These are phyloP conservation scores for Botryosphaeria dothidea DNA, from an alignment of 2,329 filamentous ascomycete genomes.

Conservation along the genomic window DNA sequence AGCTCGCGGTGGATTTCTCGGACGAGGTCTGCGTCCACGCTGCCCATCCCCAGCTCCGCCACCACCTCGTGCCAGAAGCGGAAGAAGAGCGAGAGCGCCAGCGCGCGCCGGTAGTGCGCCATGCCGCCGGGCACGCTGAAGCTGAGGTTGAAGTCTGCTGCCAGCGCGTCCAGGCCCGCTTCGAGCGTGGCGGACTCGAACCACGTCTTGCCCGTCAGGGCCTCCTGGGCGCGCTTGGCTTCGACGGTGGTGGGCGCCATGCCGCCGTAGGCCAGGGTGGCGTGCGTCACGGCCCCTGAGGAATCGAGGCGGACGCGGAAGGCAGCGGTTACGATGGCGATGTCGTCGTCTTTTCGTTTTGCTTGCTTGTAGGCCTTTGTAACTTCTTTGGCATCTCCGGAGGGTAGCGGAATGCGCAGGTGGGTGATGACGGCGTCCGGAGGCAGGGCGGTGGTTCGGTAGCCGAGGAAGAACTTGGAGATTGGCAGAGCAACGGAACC, in stretches of 20 bases:
- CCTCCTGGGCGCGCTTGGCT: constrained; percentile 72
- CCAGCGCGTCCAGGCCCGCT: constrained; percentile 78
- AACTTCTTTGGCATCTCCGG: constrained; percentile 70
- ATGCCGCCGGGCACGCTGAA: constrained; percentile 94
- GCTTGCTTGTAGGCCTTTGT: constrained; percentile 92
- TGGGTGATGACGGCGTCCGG: constrained; percentile 78
- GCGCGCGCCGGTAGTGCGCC: constrained; percentile 88
- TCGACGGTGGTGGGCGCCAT: constrained; percentile 88
- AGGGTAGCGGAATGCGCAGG: constrained; percentile 73
- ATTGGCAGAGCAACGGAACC: constrained; percentile 62
- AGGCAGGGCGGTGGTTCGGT: constrained; percentile 77
- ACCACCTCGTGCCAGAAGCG: constrained; percentile 93
- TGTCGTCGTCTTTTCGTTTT: constrained; percentile 95
- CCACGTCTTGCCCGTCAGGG: constrained; percentile 73
- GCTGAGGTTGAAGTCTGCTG: constrained; percentile 78
- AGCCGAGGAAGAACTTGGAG: constrained; percentile 85
- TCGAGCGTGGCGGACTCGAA: constrained; percentile 81
- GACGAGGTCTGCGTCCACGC: constrained; percentile 69
- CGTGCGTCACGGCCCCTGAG: constrained; percentile 67
- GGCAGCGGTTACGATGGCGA: constrained; percentile 91
- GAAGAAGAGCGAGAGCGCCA: constrained; percentile 92
- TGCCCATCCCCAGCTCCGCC: constrained; percentile 56
- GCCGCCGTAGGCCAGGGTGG: constrained; percentile 84
- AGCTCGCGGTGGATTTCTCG: constrained; percentile 81
- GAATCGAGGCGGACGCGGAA: constrained; percentile 72